Conservation (phyloP, 805 yeast genomes). For the Yamadazyma laniorum region DNA sequence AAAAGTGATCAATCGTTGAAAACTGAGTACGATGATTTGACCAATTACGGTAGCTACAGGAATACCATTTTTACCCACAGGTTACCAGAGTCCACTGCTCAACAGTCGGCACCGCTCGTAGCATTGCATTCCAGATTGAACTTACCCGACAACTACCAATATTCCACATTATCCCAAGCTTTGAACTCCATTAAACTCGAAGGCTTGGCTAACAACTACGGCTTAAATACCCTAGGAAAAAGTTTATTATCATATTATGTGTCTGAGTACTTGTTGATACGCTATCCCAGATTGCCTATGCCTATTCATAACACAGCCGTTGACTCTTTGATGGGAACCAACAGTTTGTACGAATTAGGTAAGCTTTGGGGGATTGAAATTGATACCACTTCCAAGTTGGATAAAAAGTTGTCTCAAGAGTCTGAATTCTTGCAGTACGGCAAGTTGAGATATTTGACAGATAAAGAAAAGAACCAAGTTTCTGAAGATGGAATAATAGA, state of each 20-base stretch:
- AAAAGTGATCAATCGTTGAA: slow-evolving; percentile 24
- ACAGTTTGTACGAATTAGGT: slow-evolving; percentile 65
- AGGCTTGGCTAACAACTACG: slow-evolving; percentile 67
- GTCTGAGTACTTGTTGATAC: slow-evolving; percentile 66
- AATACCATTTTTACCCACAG: slow-evolving; percentile 43
- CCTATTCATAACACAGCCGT: slow-evolving; percentile 73
- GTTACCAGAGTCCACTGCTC: slow-evolving; percentile 46
- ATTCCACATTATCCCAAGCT: slow-evolving; percentile 75
- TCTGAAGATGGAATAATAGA: slow-evolving; percentile 52
- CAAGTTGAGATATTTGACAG: slow-evolving; percentile 52
- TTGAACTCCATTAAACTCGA: slow-evolving; percentile 55
- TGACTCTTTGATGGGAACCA: slow-evolving; percentile 69
- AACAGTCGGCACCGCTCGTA: slow-evolving; percentile 66
- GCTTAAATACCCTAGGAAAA: slow-evolving; percentile 80
- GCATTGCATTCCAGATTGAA: slow-evolving; percentile 77
- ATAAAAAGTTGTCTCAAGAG: slow-evolving; percentile 67
- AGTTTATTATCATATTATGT: slow-evolving; percentile 72
- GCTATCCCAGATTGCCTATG: slow-evolving; percentile 88
- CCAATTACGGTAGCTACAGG: slow-evolving; percentile 41
- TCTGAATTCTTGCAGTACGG: slow-evolving; percentile 69
- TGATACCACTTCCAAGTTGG: slow-evolving; percentile 62
- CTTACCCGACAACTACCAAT: slow-evolving; percentile 55
- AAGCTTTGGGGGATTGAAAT: slow-evolving; percentile 85
- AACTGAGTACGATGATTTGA: slow-evolving; percentile 30
- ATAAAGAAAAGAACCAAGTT: slow-evolving; percentile 26